Base-by-base conservation (phyloP, 2,329 filamentous ascomycete species). In the Aspergillus niger region DNA sequence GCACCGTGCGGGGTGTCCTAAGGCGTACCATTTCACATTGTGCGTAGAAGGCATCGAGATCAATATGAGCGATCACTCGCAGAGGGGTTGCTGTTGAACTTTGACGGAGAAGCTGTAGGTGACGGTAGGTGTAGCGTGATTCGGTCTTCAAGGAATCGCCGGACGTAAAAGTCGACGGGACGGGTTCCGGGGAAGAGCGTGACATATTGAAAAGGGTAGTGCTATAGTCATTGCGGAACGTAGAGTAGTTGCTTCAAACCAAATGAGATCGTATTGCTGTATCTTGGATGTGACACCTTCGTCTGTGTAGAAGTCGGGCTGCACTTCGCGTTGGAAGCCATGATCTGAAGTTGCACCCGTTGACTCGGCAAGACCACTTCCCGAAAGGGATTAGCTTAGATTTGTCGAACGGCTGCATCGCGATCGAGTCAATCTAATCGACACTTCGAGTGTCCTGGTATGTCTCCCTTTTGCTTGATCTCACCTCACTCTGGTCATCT, bases 31-130 rank as follows among this genome's bases (percentile, higher is more conserved):
- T 96, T 78, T 99, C 95, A 73, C 92, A 97, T 80, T 99, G 95
- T 3, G 91, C 90, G 75, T 99, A 99, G 78, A 99, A 99, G 41
- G 94, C 94, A 84, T 99, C 95, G 61, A 99, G 87, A 71, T 99
- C 95, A 64, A 98, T 87, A 75, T 97, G 93, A 6, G 92, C 91
- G 67, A 97, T 87, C 28, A 96, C 90, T 49, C 95, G 88, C 38
- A 99, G 82, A 1, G 94, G 94, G 54, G 87, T 92, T 8, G 87
- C 86, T 0, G 88, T 82, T 36, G 86, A 87, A 66, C 85, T 92
- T 8, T 87, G 83, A 6, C 88, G 86, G 59, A 98, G 85, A 65
- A 93, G 89, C 36, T 86, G 83, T 15, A 98, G 83, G 57, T 98
- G 89, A 62, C 90, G 91, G 74, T 91, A 92, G 2, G 92, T 97